Base-by-base conservation (phyloP, 2,329 filamentous ascomycete species). In the Trichoderma guizhouense region DNA sequence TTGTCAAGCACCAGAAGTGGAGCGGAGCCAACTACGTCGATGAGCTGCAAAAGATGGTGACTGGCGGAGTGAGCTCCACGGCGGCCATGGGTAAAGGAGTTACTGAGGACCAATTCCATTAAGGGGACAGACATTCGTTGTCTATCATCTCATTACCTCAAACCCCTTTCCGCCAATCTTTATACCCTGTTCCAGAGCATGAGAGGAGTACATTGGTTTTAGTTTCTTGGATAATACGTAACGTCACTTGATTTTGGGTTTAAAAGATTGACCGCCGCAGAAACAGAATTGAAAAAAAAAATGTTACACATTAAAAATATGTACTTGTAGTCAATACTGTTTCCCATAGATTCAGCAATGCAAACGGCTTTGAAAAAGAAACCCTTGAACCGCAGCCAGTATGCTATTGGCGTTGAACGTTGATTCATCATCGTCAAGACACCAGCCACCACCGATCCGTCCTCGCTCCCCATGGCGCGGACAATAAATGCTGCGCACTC, bases 1-100 rank as follows among this genome's bases (percentile, higher is more conserved):
- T 99, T 51, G 94, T 99, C 75, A 98, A 93, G 84, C 96, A 99
- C 86, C 96, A 99, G 89, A 99, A 98, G 84, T 99, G 96, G 96
- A 93, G 90, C 78, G 96, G 96, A 64, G 96, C 96, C 26, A 95
- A 93, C 76, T 98, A 98, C 80, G 93, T 95, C 24, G 96, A 99
- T 81, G 94, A 97, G 82, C 80, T 98, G 85, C 86, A 97, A 82
- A 97, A 97, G 89, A 98, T 99, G 95, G 93, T 99, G 39, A 95
- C 91, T 5, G 96, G 96, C 2, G 96, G 96, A 75, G 91, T 98
- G 71, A 95, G 91, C 81, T 94, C 91, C 74, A 98, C 95, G 1
- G 93, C 93, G 73, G 96, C 96, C 24, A 99, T 99, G 96, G 96
- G 95, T 39, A 93, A 94, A 85, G 96, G 96, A 72, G 96, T 99